These are phyloP conservation scores for Wickerhamomyces sp. DNA, from an alignment of 1,139 yeast genomes.

Conservation along the genomic window DNA sequence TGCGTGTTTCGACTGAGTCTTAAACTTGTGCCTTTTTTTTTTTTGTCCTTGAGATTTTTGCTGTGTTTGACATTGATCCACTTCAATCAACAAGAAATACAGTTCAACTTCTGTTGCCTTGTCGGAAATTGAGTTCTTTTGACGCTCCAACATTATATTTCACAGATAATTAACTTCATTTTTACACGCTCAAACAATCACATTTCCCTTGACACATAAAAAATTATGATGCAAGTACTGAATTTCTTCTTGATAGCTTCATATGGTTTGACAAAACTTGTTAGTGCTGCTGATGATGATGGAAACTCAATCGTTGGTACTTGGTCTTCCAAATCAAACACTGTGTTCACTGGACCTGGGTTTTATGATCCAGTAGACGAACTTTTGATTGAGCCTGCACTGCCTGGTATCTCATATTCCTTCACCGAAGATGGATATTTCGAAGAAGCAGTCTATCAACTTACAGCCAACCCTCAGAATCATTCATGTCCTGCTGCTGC, in stretches of 20 bases:
- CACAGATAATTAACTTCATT: too few relatives aligned
- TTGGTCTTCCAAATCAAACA: conserved; percentile 89
- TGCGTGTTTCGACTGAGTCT: too few relatives aligned
- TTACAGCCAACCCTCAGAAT: conserved; percentile 62
- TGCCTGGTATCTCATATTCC: conserved; percentile 91
- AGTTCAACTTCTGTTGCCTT: too few relatives aligned
- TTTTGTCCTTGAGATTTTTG: too few relatives aligned
- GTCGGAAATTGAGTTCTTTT: too few relatives aligned
- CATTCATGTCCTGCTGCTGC: conserved; percentile 84
- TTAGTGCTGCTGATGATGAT: conserved; percentile 14
- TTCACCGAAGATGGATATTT: conserved; percentile 88
- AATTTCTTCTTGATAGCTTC: not conserved
- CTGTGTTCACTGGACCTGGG: conserved; percentile 96
- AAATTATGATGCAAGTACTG: conserved; percentile 2
- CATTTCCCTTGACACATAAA: too few relatives aligned
- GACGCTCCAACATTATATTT: too few relatives aligned
- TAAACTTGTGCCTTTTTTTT: too few relatives aligned
- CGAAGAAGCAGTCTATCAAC: conserved; percentile 85
- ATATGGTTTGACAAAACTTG: too few relatives aligned
- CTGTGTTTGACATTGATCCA: too few relatives aligned
- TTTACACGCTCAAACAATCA: too few relatives aligned
- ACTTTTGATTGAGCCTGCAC: conserved; percentile 85
- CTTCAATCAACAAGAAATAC: too few relatives aligned
- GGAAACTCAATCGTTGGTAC: conserved; percentile 61
- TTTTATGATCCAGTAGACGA: conserved; percentile 96